These are phyloP conservation scores for Torulaspora gathmanii DNA, from an alignment of 805 yeast species.

Conservation along the genomic window DNA sequence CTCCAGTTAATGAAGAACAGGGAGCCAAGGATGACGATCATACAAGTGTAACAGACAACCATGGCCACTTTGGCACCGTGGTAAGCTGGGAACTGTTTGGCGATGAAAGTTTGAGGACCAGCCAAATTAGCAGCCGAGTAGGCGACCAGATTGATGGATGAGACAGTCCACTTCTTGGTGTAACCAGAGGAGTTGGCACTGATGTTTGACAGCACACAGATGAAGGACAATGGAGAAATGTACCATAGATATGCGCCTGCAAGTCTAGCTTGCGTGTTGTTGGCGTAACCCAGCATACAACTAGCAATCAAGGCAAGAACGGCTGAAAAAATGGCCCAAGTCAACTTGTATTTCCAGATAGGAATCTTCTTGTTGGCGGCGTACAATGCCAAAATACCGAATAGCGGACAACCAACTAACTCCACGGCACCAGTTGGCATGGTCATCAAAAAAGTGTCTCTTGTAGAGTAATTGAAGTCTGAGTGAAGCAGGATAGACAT, in stretches of 20 bases:
- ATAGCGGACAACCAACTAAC: conserved; percentile 36
- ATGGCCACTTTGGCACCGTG: conserved; percentile 50
- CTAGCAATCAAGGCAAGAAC: conserved; percentile 33
- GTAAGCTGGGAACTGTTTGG: conserved; percentile 56
- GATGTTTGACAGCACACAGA: conserved; percentile 35
- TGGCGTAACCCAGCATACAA: conserved; percentile 44
- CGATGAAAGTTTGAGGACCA: conserved; percentile 68
- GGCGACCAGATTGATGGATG: conserved; percentile 55
- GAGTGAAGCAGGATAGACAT: conserved; percentile 41
- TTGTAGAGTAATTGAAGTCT: conserved; percentile 42
- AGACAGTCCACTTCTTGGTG: conserved; percentile 63
- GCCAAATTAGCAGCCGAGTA: conserved; percentile 65
- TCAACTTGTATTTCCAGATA: conserved; percentile 24
- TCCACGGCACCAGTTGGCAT: conserved; percentile 48
- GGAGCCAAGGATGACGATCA: conserved; percentile 36
- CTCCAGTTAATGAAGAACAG: conserved; percentile 32
- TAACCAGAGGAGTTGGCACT: conserved; percentile 61
- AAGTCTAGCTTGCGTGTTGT: conserved; percentile 34
- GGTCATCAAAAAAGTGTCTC: conserved; percentile 41
- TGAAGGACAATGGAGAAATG: conserved; percentile 37
- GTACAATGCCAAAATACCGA: conserved; percentile 27
- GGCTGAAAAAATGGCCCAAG: conserved; percentile 35
- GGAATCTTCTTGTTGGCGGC: conserved; percentile 18
- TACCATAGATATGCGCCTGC: conserved; percentile 40
- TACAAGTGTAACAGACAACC: conserved; percentile 44